Base-by-base conservation (phyloP, 352 stramenopile species). In the Globisporangium irregulare region DNA sequence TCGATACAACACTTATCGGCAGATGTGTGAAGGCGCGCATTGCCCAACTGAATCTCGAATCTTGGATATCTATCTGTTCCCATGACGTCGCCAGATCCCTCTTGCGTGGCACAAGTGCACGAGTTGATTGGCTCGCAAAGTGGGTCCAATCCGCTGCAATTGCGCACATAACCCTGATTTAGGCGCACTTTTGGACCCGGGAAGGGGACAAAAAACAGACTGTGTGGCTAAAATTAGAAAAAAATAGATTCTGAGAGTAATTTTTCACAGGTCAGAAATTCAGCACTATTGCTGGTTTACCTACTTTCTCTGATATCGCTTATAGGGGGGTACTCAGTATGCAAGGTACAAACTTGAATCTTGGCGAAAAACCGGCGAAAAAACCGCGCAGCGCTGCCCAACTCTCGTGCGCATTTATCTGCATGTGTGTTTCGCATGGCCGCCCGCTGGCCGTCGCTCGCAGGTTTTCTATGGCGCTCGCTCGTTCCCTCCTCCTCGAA, bases 81-180 rank as follows among this genome's bases (percentile, higher is more conserved):
- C 9, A 57, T 57, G 24, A 34, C 51, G 27, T 36, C 18, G 6
- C 43, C 43, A 50, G 43, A 27, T 41, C 25, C 27, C 8, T n/a
- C 24, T 38, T 27, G 27, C 54, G 54, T 60, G 54, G 34, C n/a
- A 5, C 5, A 2, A 15, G 27, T 27, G 7, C 20, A 10, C 27
- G 29, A 14, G 24, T 24, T 27, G 55, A 60, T 60, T 60, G 55
- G 55, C 55, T 60, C 29, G 55, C 55, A n/a, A n/a, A n/a, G 29
- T 46, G 55, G 55, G 55, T 60, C 55, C 55, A 60, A 60, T 60
- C 55, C 29, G 18, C 20, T 3, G 29, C 29, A 24, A 51, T 22
- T 22, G 18, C 29, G 27, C 27, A 60, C 27, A 60, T 27, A 3
- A 50, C 41, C 41, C 41, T 50, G 41, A 50, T 50, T 43, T 43